These are phyloP conservation scores for Marchantia polymorpha DNA, from an alignment of 225 moss, liverwort and hornwort genomes.

Conservation along the genomic window DNA sequence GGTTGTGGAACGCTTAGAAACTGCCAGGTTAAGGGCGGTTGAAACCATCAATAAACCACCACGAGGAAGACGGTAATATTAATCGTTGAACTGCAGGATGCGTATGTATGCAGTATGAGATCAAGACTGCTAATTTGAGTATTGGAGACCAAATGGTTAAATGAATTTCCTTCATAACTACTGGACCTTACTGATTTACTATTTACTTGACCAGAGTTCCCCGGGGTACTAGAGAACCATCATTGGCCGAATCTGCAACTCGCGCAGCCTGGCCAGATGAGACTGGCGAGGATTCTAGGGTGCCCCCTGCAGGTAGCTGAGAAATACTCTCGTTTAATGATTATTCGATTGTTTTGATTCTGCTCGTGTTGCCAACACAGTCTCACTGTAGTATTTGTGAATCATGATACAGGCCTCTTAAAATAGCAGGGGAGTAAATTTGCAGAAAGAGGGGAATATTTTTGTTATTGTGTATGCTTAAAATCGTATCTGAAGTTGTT, in stretches of 20 bases:
- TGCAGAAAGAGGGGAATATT: no score
- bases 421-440: no score
- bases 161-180: background rate
- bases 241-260: constrained; percentile 66
- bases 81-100: background rate
- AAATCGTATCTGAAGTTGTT: background rate
- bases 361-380: no score
- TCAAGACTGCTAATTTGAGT: background rate
- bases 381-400: no score
- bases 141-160: background rate
- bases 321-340: no score
- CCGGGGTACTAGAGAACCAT: constrained; percentile 50
- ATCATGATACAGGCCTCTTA: no score
- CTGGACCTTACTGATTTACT: constrained; percentile 15
- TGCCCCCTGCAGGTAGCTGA: constrained; percentile 12
- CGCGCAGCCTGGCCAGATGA: constrained; percentile 69
- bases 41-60: constrained; percentile 85
- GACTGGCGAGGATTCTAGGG: constrained; percentile 20
- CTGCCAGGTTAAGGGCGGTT: constrained; percentile 81
- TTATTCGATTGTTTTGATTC: no score
- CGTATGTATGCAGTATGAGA: background rate
- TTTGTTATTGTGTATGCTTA: background rate
- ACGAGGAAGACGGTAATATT: constrained; percentile 72
- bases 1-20: constrained; percentile 67
- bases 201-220: constrained; percentile 46